Base-by-base conservation (phyloP, 2,329 filamentous ascomycete genomes). In the Myriosclerotinia scirpicola region DNA sequence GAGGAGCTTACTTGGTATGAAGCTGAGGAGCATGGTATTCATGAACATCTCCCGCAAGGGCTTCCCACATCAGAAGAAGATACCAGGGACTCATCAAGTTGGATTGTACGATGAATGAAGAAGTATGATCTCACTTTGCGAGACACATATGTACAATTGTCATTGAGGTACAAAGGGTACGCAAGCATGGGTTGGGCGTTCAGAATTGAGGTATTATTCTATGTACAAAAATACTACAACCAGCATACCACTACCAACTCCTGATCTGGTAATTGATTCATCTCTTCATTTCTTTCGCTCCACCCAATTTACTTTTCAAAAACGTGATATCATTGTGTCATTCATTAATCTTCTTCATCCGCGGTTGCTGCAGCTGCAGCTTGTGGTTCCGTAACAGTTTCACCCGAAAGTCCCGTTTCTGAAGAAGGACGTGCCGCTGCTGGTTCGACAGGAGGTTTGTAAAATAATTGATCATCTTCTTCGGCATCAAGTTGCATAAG, bases 401-500 rank as follows among this genome's bases (percentile, higher is more conserved):
- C 69, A 26, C 71, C 71, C 40, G 69, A 69, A 52, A 67, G 63
- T 71, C 78, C 82, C 83, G 59, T 56, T 53, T 64, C 59, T 20
- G 53, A 88, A 85, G 65, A 86, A 83, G 54, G 80, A 78, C 77
- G 84, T 54, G 72, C 74, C 62, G 73, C 74, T 60, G 73, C 68
- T 69, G 84, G 80, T 71, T 84, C 81, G n/a, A 87, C 83, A 3
- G 86, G 86, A 5, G 86, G 85, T 66, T 84, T 83, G 77, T 89
- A 89, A 74, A 89, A 89, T 14, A 83, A 84, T 5, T 84, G 83
- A 69, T 88, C 92, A 71, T 96, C 92, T 68, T 98, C 94, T 74
- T 97, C 94, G 11, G 92, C 91, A 76, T 99, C 95, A 54, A 99
- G 83, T 77, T 97, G 95, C 84, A 98, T 89, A 63, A 99, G 83